These are phyloP conservation scores for Barnettozyma hawaiiensis DNA, from an alignment of 1,139 yeast species.

Conservation along the genomic window DNA sequence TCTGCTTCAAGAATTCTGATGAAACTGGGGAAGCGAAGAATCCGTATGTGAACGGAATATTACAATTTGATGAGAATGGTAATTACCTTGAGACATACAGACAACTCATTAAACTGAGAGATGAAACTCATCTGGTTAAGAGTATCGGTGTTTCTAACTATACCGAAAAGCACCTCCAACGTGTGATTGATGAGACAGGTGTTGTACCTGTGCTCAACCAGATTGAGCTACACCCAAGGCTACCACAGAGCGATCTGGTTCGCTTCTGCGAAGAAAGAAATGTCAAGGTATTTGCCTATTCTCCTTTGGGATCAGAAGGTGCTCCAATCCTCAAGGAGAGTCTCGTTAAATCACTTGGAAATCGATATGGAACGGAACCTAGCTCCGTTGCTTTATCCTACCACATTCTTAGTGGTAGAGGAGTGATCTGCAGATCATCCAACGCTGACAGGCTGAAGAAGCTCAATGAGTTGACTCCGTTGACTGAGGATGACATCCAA, in stretches of 20 bases:
- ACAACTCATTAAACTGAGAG: constrained; percentile 28
- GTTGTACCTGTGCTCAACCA: constrained; percentile 50
- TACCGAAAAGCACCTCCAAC: constrained; percentile 41
- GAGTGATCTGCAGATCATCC: constrained; percentile 51
- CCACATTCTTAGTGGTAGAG: constrained; percentile 46
- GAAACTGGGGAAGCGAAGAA: constrained; percentile 13
- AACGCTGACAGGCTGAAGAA: constrained; percentile 31
- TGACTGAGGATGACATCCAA: constrained; percentile 40
- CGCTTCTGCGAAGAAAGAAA: constrained; percentile 39
- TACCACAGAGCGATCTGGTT: constrained; percentile 47
- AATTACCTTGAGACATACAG: constrained; percentile 45
- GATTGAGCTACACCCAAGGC: constrained; percentile 54
- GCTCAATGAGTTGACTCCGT: constrained; percentile 36
- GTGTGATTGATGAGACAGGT: constrained; percentile 37
- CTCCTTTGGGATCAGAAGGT: constrained; percentile 54
- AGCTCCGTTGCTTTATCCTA: constrained; percentile 48
- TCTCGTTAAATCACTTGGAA: constrained; percentile 37
- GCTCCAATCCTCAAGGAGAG: constrained; percentile 47
- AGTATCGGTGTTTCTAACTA: constrained; percentile 62
- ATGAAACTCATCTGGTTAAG: constrained; percentile 37
- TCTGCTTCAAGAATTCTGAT: constrained; percentile 15
- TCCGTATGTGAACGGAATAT: constrained; percentile 33
- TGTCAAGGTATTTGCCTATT: constrained; percentile 50
- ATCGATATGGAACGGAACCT: constrained; percentile 39
- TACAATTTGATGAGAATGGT: constrained; percentile 38